Base-by-base conservation (phyloP, 2,329 filamentous ascomycete genomes). In the Penicillium sp. region DNA sequence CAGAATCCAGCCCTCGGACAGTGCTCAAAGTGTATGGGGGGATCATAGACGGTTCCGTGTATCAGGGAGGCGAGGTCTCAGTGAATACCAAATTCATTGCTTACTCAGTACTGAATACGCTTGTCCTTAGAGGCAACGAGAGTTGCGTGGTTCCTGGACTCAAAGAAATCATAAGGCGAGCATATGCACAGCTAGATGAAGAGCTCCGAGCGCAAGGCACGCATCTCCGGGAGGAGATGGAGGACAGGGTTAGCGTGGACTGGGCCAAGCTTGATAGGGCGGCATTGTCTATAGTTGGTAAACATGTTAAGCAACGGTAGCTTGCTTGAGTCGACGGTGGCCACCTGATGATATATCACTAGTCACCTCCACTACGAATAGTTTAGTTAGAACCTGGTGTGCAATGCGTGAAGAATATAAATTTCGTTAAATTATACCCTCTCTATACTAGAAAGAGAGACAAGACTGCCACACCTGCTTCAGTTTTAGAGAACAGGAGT, bases 251-350 rank as follows among this genome's bases (percentile, higher is more conserved):
- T 17, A 64, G 66, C 50, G 72, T 71, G 48, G 83, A 84, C 70
- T 85, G 81, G 70, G 78, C 80, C 66, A 84, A 85, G 70, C 72
- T 85, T 64, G 81, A 13, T 82, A 56, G 63, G 67, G 55, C 62
- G 80, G 51, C 71, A 41, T 61, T 68, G 44, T 57, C 62, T 58
- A 26, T 41, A 30, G 46, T 58, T 26, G 19, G 31, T 26, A 26
- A 26, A 26, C 5, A 26, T 26, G 26, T 26, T 6, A 26, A 26
- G 5, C 5, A 6, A 26, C 26, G 3, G 3, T 26, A 26, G 26
- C 26, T 26, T 26, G 26, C 26, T 6, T 26, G 26, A 26, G 26
- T 26, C 26, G 26, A 26, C 11, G 35, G 35, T 15, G 5, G 4
- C 35, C 5, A 41, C 11, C 11, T 41, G 35, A 5, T 15, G 11